These are phyloP conservation scores for Trichosporon inkin DNA, from an alignment of 1,284 basidiomycete species.

Conservation along the genomic window DNA sequence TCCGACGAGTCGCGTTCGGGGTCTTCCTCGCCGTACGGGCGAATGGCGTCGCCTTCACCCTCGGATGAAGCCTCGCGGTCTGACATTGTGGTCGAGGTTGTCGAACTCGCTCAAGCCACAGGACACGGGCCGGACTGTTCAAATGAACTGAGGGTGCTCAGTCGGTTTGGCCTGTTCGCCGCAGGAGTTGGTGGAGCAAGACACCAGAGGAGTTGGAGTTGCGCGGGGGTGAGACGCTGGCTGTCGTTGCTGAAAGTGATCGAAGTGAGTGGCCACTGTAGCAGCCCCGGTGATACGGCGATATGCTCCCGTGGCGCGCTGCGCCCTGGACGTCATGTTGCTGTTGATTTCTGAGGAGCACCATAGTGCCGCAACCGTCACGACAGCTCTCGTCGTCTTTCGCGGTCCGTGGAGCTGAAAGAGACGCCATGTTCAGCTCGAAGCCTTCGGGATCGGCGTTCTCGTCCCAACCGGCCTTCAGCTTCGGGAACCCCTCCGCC, in stretches of 20 bases:
- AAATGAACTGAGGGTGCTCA: background rate
- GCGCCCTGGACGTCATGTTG: slow-evolving; percentile 2
- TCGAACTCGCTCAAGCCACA: background rate
- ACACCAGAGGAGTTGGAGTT: background rate
- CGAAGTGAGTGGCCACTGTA: slow-evolving; percentile 5
- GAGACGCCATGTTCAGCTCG: slow-evolving; percentile 12
- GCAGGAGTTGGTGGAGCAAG: background rate
- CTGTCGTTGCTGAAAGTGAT: background rate
- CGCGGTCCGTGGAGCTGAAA: background rate
- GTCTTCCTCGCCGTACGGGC: slow-evolving; percentile 43
- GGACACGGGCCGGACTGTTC: background rate
- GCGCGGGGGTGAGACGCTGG: background rate
- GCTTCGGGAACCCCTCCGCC: slow-evolving; percentile 12
- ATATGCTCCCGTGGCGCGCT: slow-evolving; percentile 4
- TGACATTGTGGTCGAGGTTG: slow-evolving; percentile 31
- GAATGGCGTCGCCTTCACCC: slow-evolving; percentile 49
- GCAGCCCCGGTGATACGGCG: background rate
- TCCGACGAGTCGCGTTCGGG: slow-evolving; percentile 48
- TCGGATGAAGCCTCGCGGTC: slow-evolving; percentile 43
- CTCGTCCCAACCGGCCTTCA: slow-evolving; percentile 16
- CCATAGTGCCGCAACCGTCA: background rate
- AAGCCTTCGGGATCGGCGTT: slow-evolving; percentile 11
- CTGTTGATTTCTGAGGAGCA: background rate
- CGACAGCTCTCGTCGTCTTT: background rate
- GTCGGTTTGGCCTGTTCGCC: background rate